Evolutionary conservation across 495 filamentous ascomycete species (phyloP), one percentile per base, ranked within the genome.

Genomic region (Aspergillus sclerotioniger): DNA sequence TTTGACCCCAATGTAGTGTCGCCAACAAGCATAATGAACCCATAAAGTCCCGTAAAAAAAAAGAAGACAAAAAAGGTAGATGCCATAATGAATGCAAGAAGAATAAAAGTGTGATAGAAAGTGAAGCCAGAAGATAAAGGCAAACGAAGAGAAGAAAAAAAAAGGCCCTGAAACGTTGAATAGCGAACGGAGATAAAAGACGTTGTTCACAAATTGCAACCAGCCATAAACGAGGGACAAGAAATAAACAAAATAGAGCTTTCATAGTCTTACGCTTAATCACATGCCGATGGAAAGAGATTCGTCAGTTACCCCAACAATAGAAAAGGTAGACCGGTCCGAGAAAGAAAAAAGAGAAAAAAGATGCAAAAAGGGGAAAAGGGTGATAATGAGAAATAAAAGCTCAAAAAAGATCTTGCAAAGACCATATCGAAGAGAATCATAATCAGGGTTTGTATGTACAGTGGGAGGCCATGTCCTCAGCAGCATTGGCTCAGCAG

Each of bases 181-280:
- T 58, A 41, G 50, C 32, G 46, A 48, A 53, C 37, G 46, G 35
- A 60, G 63, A 63, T 59, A 53, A 64, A 64, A 64, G 55, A 47
- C 56, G 39, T 53, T 57, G 56, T 54, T 41, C 54, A 58, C 49
- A 62, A 52, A 57, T 64, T 60, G 67, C 63, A 71, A 69, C 60
- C 62, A 64, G 65, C 67, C 68, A 73, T 70, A 71, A 76, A 69
- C 57, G 70, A 72, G 70, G 66, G 65, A 67, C 73, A 75, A 55
- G 55, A 59, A 51, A 54, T 35, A 62, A 52, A 57, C 47, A 66
- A 60, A 72, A 62, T 59, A 41, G 37, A 41, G 37, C 37, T 41
- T 63, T 69, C 70, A 58, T 72, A 70, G 71, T 71, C 74, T 67
- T 66, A 71, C 59, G 63, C 64, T 66, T 52, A 60, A 71, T 51